Evolutionary conservation across 192 early-diverging fungal genomes (phyloP).

Genomic region (Mortierella claussenii): DNA sequence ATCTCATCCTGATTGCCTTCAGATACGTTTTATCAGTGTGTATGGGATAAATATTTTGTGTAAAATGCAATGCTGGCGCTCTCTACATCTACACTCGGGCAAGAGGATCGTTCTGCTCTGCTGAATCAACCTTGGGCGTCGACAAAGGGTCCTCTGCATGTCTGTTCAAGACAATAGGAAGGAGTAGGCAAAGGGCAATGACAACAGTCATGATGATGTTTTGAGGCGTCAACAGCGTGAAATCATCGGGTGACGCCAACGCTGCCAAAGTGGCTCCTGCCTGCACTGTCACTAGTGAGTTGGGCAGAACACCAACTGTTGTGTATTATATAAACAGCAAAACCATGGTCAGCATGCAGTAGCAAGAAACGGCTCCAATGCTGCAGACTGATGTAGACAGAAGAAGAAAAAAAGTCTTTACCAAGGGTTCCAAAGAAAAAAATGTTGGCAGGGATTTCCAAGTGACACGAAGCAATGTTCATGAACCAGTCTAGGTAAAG

Average conservation of each 20-base stretch:
- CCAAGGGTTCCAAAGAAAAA: constrained; percentile 53
- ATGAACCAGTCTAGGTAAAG: constrained; percentile 54
- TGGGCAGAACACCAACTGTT: constrained; percentile 50
- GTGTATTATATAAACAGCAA: not conserved
- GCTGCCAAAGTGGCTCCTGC: constrained; percentile 55
- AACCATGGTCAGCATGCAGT: not conserved
- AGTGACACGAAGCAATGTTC: constrained; percentile 57
- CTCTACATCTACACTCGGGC: constrained; percentile 21
- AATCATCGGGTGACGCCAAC: constrained; percentile 51
- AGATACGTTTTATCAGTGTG: no score
- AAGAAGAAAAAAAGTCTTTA: constrained; percentile 12
- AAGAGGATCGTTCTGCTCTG: constrained; percentile 19
- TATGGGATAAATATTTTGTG: not conserved
- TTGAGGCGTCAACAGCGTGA: constrained; percentile 50
- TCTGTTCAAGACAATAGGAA: constrained; percentile 40
- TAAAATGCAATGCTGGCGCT: not conserved
- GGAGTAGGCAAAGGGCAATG: constrained; percentile 26
- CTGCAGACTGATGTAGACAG: not conserved
- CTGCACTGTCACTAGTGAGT: constrained; percentile 52
- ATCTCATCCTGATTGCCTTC: no score
- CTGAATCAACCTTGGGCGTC: constrained; percentile 9
- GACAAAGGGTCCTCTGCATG: constrained; percentile 26
- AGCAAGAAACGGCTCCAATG: no score
- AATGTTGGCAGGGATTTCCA: constrained; percentile 30
- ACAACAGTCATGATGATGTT: constrained; percentile 54